phyloP scores from a whole-genome alignment of 2,329 filamentous ascomycete species.

The Diplodia sapinea region DNA sequence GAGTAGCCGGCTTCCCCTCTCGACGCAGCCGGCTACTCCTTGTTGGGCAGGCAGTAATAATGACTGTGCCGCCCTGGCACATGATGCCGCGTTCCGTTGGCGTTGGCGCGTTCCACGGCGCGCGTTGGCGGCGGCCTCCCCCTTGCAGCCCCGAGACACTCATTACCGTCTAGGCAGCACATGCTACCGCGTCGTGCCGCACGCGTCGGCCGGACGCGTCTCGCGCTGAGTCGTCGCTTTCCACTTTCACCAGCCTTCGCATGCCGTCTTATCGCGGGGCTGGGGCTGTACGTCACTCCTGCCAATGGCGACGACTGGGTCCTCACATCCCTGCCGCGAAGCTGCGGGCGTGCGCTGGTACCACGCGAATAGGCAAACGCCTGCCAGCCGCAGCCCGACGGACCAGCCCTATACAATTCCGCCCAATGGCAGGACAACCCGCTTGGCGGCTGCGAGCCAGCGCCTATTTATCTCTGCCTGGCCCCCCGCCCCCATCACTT shows the following conservation, averaged over 20 bases:
- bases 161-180: neutral
- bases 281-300: slow-evolving; percentile 26
- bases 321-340: slow-evolving; percentile 8
- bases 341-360: slow-evolving; percentile 23
- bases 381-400: neutral
- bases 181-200: slow-evolving; percentile 1
- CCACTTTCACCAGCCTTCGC: neutral
- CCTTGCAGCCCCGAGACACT: slow-evolving; percentile 4
- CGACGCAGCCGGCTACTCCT: neutral
- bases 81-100: slow-evolving; percentile 12
- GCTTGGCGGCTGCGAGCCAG: slow-evolving; percentile 16
- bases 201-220: slow-evolving; percentile 8
- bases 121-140: neutral
- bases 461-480: slow-evolving; percentile 8
- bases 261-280: slow-evolving; percentile 20
- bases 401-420: neutral
- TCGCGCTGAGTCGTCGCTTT: slow-evolving; percentile 5
- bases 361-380: slow-evolving; percentile 25
- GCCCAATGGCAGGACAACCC: neutral
- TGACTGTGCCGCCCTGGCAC: neutral
- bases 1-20: neutral
- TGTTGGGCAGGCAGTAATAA: neutral
- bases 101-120: neutral
- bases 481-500: neutral
- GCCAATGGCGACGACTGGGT: slow-evolving; percentile 11